Conservation (phyloP, 768 basidiomycete genomes). For the Xanthoconium purpureum region DNA sequence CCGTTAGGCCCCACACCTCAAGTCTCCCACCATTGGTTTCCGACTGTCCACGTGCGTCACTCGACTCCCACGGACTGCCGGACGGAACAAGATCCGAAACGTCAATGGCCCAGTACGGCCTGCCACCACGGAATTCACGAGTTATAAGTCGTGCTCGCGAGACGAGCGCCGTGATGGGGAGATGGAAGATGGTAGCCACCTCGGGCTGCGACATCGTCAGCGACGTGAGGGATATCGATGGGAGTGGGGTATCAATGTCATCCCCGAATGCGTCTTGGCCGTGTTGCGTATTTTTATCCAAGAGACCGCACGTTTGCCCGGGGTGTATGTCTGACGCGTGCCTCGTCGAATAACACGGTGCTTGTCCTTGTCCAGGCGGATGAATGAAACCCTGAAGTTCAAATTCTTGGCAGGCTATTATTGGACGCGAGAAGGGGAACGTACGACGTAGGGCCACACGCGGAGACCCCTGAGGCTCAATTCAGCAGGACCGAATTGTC, state of each 20-base stretch:
- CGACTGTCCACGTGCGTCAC: conserved; percentile 35
- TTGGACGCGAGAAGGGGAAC: conserved; percentile 25
- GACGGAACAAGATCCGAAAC: conserved; percentile 53
- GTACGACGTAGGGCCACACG: conserved; percentile 78
- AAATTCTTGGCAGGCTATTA: not conserved
- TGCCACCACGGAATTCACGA: conserved; percentile 50
- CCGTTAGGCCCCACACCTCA: conserved; percentile 82
- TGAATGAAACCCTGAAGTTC: conserved; percentile 39
- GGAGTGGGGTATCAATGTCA: conserved; percentile 45
- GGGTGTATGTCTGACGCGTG: not conserved
- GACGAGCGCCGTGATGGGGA: conserved; percentile 54
- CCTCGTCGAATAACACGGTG: not conserved
- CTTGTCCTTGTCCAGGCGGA: conserved; percentile 16
- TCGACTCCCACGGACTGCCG: conserved; percentile 30
- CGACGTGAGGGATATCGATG: conserved; percentile 53
- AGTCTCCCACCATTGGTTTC: conserved; percentile 47
- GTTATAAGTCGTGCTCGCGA: conserved; percentile 47
- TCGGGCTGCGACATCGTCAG: conserved; percentile 57
- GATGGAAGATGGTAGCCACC: conserved; percentile 69
- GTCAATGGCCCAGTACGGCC: conserved; percentile 64
- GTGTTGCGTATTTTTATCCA: not conserved
- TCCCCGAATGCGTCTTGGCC: not conserved
- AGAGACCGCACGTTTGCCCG: not conserved
- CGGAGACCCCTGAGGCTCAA: conserved; percentile 53
- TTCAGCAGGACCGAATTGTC: conserved; percentile 61